Base-by-base conservation (phyloP, 2,329 filamentous ascomycete genomes). In the Aspergillus floridensis region DNA sequence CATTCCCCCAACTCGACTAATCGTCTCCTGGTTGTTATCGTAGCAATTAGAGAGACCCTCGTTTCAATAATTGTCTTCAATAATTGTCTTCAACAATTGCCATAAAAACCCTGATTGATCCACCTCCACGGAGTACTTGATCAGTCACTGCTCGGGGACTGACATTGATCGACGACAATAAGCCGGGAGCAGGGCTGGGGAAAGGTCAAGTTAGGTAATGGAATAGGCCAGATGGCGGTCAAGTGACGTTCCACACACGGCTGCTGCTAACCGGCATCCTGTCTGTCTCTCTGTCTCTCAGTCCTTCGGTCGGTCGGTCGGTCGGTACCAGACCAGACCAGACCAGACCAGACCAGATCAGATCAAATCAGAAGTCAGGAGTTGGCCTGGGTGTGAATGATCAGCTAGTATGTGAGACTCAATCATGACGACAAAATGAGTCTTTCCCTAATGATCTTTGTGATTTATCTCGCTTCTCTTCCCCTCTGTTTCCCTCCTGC, bases 191-290 rank as follows among this genome's bases (percentile, higher is more conserved):
- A 53, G 16, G 49, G 11, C 2, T 29, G 51, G 38, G 41, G 31
- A 24, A 53, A 53, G 57, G 38, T 29, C 31, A 47, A 32, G 63
- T 66, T 66, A 66, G 60, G 63, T 66, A 65, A 66, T 64, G 54
- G 55, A 51, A 50, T 58, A 56, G 44, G 48, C 41, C 41, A 48
- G 49, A 51, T 47, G 56, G 50, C 49, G 56, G 60, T 61, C 63
- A 66, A 61, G 61, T 62, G 57, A 66, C 55, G 65, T 66, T 65
- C 56, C 65, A 64, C 65, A 58, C 46, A 54, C 65, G 59, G 59
- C 63, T 65, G 63, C 58, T 66, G 65, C 57, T 64, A 66, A 60
- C 65, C 63, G 65, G 62, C 62, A 57, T 60, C 58, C 59, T 64
- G 38, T 44, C 38, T 44, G 16, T 16, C 16, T n/a, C 6, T 44